Evolutionary conservation across 306 rosid species (phyloP), one percentile per base, ranked within the genome.

Genomic region (Vigna reflexopilosa): DNA sequence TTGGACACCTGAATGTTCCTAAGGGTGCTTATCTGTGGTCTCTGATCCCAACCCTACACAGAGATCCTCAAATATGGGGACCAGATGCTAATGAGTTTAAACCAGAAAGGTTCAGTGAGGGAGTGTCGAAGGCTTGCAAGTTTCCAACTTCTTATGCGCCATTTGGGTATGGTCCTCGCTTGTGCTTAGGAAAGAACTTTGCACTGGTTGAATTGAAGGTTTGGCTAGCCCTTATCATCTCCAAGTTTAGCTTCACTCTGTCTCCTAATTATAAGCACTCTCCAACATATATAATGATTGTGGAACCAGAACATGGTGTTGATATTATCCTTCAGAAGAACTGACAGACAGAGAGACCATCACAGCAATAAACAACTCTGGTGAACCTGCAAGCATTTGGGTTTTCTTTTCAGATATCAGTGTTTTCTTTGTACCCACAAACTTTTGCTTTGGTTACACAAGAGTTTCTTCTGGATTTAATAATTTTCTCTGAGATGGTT

Each of bases 31-130:
- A 86, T 62, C 57, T 91, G 38, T 93, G 99, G 99, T 91, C 97
- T 38, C 82, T 93, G 51, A 90, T 95, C 67, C 94, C 97, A 30
- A 87, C 91, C 4, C 2, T 92, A 65, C 97, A 95, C 22, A 81
- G 98, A 73, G 99, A 93, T 17, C 76, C 92, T 45, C 88, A 91
- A 10, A 89, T 82, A 3, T 95, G 99, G 99, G 99, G 99, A 71
- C 83, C 78, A 5, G 93, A 95, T 67, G 92, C 90, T 0, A 87
- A 88, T 58, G 90, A 91, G 72, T 95, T 95, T 78, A 91, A 82
- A 54, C 99, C 99, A 47, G 97, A 91, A 70, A 86, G 99, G 76
- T 95, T 95, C 78, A 82, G 69, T 11, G 89, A 89, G 14, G 99
- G 99, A 6, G 85, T 95, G 36, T 83, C 93, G 1, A 88, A 84